phyloP scores from a whole-genome alignment of 2,329 filamentous ascomycete species.

The Tolypocladium nubicola region DNA sequence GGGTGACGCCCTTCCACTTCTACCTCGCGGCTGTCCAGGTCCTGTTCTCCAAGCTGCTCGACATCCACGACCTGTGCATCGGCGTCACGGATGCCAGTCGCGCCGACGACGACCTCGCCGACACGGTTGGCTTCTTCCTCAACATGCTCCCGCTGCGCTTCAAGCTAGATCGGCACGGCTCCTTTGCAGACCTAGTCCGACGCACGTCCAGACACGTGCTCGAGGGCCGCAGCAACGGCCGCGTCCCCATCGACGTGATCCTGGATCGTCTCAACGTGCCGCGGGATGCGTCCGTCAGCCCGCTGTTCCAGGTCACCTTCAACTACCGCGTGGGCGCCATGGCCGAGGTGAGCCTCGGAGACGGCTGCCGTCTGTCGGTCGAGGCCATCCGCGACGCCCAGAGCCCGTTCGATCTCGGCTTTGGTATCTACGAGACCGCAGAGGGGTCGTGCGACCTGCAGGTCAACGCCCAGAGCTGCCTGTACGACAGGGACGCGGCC shows the following conservation, averaged over 20 bases:
- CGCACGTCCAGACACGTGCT: constrained; percentile 15
- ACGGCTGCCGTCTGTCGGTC: constrained; percentile 8
- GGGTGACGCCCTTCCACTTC: constrained; percentile 31
- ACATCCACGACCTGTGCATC: constrained; percentile 29
- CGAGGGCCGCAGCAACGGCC: constrained; percentile 21
- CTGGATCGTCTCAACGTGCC: constrained; percentile 28
- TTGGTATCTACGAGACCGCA: constrained; percentile 6
- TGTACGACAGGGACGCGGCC: constrained; percentile 3
- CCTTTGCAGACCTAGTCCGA: constrained; percentile 11
- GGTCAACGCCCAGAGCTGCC: constrained; percentile 1
- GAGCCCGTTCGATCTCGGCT: constrained; percentile 8
- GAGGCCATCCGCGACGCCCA: constrained; percentile 11
- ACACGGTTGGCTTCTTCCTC: constrained; percentile 29
- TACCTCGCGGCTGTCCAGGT: constrained; percentile 30
- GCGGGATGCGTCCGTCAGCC: constrained; percentile 25
- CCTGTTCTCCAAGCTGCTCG: constrained; percentile 12
- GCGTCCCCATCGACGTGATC: constrained; percentile 34
- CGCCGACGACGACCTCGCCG: constrained; percentile 6
- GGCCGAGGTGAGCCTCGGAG: constrained; percentile 12
- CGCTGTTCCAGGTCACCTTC: constrained; percentile 35
- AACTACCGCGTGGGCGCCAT: constrained; percentile 29
- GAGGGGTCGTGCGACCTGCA: constrained; percentile 2
- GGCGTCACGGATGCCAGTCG: constrained; percentile 29
- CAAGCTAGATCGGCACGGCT: constrained; percentile 4
- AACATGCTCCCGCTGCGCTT: constrained; percentile 34